Base-by-base conservation (phyloP, 2,329 filamentous ascomycete genomes). In the Chaetomium strumarium region DNA sequence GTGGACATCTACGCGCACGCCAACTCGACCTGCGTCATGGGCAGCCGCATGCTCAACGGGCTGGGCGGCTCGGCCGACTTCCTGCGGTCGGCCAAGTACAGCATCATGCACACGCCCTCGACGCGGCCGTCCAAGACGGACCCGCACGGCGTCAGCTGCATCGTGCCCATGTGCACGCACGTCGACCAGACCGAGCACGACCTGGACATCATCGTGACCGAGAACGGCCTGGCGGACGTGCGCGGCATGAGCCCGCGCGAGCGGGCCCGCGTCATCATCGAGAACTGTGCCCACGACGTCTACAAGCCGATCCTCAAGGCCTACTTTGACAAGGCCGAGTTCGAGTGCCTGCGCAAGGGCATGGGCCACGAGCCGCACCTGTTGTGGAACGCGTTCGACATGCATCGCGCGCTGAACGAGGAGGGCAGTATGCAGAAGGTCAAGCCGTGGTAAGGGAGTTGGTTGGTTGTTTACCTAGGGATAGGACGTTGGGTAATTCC, bases 1-100 rank as follows among this genome's bases (percentile, higher is more conserved):
- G 90, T 95, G 14, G 90, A 95, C 72, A 95, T 95, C 64, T 95
- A 95, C 72, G 90, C 90, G 2, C 90, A 95, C 72, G 90, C 90
- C 63, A 96, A 95, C 80, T 85, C 80, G 56, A 95, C 90, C 50
- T 91, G 87, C 66, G 90, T 95, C 19, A 90, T 93, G 83, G 90
- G 90, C 58, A 85, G 80, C 56, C 84, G 90, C 52, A 93, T 92
- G 87, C 78, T 93, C 55, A 92, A 92, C 74, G 88, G 88, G 11
- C 81, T 93, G 7, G 88, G 88, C 46, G 88, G 88, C 4, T 87
- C 83, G 1, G 88, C 88, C 48, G 88, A 93, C 66, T 93, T 93
- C 78, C 75, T 93, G 53, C 82, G 88, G 53, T 83, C 73, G 62
- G 72, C 85, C 55, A 92, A 92, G 71, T 90, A 95, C 78, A 85